Evolutionary conservation across 345 rosid species (phyloP).

Genomic region (Streptanthus diversifolius): DNA sequence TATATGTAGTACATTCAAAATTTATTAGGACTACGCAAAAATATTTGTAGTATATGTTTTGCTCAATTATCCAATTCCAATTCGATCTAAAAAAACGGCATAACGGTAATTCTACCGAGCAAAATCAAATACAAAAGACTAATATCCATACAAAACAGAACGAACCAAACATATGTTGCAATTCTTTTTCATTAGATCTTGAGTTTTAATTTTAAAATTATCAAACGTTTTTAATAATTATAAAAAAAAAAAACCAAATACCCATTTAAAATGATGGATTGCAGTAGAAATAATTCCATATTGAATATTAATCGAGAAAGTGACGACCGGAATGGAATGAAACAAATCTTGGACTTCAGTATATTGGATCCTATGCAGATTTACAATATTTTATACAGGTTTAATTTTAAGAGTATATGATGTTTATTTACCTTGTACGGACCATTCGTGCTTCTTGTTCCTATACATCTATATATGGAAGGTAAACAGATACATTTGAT

Average conservation of each 20-base stretch:
- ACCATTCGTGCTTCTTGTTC: neutral
- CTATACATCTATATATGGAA: constrained; percentile 24
- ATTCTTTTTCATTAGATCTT: too few relatives aligned
- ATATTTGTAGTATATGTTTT: neutral
- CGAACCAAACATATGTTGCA: neutral
- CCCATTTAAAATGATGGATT: neutral
- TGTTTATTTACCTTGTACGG: constrained; percentile 1
- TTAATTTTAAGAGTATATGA: neutral
- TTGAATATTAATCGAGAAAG: too few relatives aligned
- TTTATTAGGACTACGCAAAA: neutral
- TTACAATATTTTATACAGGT: neutral
- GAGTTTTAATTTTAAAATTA: neutral
- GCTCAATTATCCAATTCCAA: neutral
- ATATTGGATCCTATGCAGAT: neutral
- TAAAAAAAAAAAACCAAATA: neutral
- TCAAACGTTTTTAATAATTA: neutral
- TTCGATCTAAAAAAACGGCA: neutral
- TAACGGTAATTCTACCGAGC: neutral
- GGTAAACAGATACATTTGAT: neutral
- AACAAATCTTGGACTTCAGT: too few relatives aligned
- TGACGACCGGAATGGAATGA: too few relatives aligned
- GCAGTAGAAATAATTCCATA: too few relatives aligned
- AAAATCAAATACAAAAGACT: neutral
- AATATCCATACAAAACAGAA: neutral
- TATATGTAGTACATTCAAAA: too few relatives aligned